phyloP scores from a whole-genome alignment of 352 stramenopile species.

The Globisporangium mamillatum region DNA sequence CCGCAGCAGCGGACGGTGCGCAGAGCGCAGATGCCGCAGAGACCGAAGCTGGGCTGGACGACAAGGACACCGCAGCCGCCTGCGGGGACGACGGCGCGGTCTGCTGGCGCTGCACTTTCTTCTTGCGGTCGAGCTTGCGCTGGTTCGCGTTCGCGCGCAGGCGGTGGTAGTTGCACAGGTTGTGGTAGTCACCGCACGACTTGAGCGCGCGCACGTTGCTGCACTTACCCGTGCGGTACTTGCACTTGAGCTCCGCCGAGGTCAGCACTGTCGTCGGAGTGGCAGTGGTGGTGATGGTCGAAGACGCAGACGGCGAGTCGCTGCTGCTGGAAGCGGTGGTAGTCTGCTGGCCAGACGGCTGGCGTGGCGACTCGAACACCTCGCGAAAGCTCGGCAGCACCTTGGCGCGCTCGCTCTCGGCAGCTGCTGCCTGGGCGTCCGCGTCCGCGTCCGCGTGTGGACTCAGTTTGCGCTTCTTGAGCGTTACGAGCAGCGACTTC shows the following conservation, averaged over 20 bases:
- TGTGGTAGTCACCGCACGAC: constrained; percentile 77
- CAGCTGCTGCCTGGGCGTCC: constrained; percentile 12
- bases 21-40: constrained; percentile 14
- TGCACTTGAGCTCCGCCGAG: constrained; percentile 60
- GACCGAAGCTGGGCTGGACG: constrained; percentile 11
- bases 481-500: constrained; percentile 61
- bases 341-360: constrained; percentile 2
- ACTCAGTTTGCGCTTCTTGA: constrained; percentile 59
- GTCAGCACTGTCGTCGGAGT: constrained; percentile 16
- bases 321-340: not conserved
- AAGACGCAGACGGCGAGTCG: not conserved
- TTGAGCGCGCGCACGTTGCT: constrained; percentile 69
- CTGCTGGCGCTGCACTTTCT: constrained; percentile 64
- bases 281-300: constrained; percentile 5
- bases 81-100: constrained; percentile 9
- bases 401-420: constrained; percentile 18
- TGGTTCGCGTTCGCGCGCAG: constrained; percentile 79
- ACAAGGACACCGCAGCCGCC: not conserved
- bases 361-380: constrained; percentile 39
- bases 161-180: constrained; percentile 81
- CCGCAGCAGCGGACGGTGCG: constrained; percentile 34
- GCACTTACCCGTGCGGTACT: constrained; percentile 83
- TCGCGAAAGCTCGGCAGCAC: constrained; percentile 60
- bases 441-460: not conserved
- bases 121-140: constrained; percentile 82